phyloP scores from a whole-genome alignment of 495 filamentous ascomycete species.

The Penicillium tannophilum region DNA sequence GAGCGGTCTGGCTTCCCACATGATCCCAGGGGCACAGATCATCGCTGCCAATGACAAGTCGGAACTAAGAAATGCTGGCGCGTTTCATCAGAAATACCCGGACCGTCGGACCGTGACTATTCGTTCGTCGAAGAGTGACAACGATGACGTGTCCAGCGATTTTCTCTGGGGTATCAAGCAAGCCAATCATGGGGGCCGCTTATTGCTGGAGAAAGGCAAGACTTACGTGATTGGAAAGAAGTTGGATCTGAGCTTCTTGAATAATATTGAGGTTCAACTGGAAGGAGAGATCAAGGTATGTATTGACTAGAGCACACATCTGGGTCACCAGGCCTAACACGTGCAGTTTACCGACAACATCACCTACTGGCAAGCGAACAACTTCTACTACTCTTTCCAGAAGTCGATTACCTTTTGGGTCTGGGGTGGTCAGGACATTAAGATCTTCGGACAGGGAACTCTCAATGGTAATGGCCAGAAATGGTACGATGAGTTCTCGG shows the following conservation, averaged over 20 bases:
- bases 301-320: constrained; percentile 10
- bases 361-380: constrained; percentile 58
- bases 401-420: constrained; percentile 63
- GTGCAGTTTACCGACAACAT: constrained; percentile 59
- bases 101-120: constrained; percentile 51
- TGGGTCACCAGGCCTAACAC: neutral
- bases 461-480: constrained; percentile 59
- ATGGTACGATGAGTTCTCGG: constrained; percentile 53
- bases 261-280: constrained; percentile 57
- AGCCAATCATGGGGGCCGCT: constrained; percentile 56
- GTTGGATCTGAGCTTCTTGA: constrained; percentile 56
- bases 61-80: constrained; percentile 29
- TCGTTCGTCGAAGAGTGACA: constrained; percentile 51
- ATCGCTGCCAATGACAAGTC: constrained; percentile 29
- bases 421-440: constrained; percentile 59
- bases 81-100: constrained; percentile 30
- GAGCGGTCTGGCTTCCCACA: constrained; percentile 14
- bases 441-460: constrained; percentile 54
- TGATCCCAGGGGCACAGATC: constrained; percentile 31
- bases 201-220: constrained; percentile 52
- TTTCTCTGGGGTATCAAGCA: constrained; percentile 53
- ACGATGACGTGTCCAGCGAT: constrained; percentile 55
- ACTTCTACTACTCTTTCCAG: constrained; percentile 59
- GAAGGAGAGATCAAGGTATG: constrained; percentile 54
- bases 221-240: constrained; percentile 59